phyloP scores from a whole-genome alignment of 257 asterid species.

The Echites panduratus region DNA sequence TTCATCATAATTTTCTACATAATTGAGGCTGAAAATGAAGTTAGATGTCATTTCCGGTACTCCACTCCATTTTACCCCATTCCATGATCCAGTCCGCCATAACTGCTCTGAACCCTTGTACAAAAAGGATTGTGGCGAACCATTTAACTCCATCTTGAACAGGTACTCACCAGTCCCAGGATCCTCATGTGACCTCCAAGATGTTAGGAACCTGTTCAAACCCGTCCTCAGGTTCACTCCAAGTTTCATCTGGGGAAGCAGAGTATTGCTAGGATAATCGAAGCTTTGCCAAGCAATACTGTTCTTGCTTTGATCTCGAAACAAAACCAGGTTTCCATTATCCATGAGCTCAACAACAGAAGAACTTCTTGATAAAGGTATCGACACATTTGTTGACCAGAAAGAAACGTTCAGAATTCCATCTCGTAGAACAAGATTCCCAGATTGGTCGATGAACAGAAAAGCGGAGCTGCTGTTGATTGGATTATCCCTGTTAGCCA shows the following conservation, averaged over 20 bases:
- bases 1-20: conserved; percentile 27
- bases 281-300: conserved; percentile 46
- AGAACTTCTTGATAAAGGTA: not conserved
- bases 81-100: conserved; percentile 38
- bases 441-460: conserved; percentile 24
- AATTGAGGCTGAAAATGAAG: conserved; percentile 24
- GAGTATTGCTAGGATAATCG: conserved; percentile 40
- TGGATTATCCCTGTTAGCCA: conserved; percentile 32
- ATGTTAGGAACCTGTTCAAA: conserved; percentile 21
- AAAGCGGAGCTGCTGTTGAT: conserved; percentile 17
- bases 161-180: conserved; percentile 30
- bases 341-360: conserved; percentile 27
- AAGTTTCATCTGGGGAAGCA: conserved; percentile 39
- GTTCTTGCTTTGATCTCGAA: conserved; percentile 14
- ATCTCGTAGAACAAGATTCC: conserved; percentile 34
- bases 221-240: conserved; percentile 30
- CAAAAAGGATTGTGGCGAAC: conserved; percentile 21
- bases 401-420: not conserved
- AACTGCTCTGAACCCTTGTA: not conserved
- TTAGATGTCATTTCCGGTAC: conserved; percentile 33
- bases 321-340: conserved; percentile 39
- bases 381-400: conserved; percentile 35
- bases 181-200: conserved; percentile 41
- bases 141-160: conserved; percentile 28
- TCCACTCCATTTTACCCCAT: conserved; percentile 31